Evolutionary conservation across 192 early-diverging fungal species (phyloP).

Genomic region (Gamsiella multidivaricata): DNA sequence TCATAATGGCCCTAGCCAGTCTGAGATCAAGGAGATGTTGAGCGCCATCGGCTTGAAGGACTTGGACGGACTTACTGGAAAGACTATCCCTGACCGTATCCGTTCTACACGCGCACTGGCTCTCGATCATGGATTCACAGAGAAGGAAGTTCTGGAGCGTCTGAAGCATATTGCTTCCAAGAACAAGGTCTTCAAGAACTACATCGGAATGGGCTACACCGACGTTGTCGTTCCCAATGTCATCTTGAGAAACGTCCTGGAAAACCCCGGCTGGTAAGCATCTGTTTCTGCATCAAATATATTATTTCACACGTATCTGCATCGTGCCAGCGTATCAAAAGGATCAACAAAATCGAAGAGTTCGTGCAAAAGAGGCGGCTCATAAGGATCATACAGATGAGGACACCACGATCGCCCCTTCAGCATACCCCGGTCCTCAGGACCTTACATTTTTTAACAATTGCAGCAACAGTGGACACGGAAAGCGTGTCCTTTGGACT

Average conservation of each 20-base stretch:
- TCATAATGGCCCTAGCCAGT: slow-evolving; percentile 86
- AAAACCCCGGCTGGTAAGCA: slow-evolving; percentile 99
- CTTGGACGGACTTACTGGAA: slow-evolving; percentile 84
- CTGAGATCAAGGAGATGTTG: slow-evolving; percentile 87
- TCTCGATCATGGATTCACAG: slow-evolving; percentile 82
- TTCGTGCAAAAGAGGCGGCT: too few relatives aligned
- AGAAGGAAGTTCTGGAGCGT: slow-evolving; percentile 86
- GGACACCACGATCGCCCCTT: too few relatives aligned
- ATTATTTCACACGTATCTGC: too few relatives aligned
- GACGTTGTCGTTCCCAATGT: slow-evolving; percentile 92
- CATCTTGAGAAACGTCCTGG: slow-evolving; percentile 96
- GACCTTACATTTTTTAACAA: too few relatives aligned
- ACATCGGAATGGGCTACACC: slow-evolving; percentile 97
- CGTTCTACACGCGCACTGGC: slow-evolving; percentile 74
- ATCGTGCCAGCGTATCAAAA: too few relatives aligned
- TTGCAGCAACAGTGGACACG: too few relatives aligned
- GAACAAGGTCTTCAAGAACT: slow-evolving; percentile 93
- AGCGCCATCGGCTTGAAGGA: slow-evolving; percentile 78
- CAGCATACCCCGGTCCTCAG: too few relatives aligned
- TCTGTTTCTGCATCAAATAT: slow-evolving; percentile 11
- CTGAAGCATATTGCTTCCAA: slow-evolving; percentile 87
- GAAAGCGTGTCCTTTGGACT: neutral
- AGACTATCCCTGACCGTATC: slow-evolving; percentile 88
- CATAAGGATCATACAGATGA: too few relatives aligned
- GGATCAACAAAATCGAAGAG: too few relatives aligned